Evolutionary conservation across 352 stramenopile species (phyloP).

Genomic region (Pythium guiyangense): DNA sequence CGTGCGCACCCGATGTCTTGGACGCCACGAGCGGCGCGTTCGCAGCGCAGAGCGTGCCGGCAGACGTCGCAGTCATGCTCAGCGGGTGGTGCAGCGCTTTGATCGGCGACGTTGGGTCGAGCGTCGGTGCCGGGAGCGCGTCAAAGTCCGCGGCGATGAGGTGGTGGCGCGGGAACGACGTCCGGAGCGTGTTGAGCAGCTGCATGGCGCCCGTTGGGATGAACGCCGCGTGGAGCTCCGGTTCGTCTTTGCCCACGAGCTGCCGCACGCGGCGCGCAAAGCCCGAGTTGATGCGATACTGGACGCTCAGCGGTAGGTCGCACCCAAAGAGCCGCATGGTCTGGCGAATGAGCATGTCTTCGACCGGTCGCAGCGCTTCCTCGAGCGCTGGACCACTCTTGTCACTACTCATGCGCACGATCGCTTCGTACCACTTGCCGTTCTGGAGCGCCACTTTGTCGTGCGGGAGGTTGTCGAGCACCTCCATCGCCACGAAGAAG

Average conservation of each 20-base stretch:
- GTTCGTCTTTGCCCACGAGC: conserved; percentile 44
- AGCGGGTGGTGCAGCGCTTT: conserved; percentile 58
- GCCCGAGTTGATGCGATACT: conserved; percentile 53
- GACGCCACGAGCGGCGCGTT: conserved; percentile 88
- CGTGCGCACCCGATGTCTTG: conserved; percentile 54
- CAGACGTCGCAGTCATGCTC: conserved; percentile 62
- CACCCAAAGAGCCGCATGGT: conserved; percentile 71
- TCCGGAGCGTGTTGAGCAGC: conserved; percentile 75
- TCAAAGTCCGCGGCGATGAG: conserved; percentile 89
- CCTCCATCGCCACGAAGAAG: conserved; percentile 85
- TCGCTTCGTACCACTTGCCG: conserved; percentile 75
- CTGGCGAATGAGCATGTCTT: conserved; percentile 71
- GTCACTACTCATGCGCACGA: conserved; percentile 32
- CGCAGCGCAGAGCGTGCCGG: conserved; percentile 60
- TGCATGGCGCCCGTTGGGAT: conserved; percentile 86
- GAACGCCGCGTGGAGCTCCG: conserved; percentile 69
- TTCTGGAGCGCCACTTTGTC: conserved; percentile 84
- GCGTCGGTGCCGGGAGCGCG: conserved; percentile 64
- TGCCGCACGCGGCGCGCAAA: conserved; percentile 49
- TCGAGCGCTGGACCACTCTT: conserved; percentile 19
- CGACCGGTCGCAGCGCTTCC: conserved; percentile 43
- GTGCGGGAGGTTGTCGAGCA: conserved; percentile 90
- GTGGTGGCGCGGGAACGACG: conserved; percentile 81
- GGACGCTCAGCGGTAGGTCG: conserved; percentile 55
- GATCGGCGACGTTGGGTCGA: conserved; percentile 39